Evolutionary conservation across 169 alveolate genomes (phyloP).

Genomic region (Theileria parva): DNA sequence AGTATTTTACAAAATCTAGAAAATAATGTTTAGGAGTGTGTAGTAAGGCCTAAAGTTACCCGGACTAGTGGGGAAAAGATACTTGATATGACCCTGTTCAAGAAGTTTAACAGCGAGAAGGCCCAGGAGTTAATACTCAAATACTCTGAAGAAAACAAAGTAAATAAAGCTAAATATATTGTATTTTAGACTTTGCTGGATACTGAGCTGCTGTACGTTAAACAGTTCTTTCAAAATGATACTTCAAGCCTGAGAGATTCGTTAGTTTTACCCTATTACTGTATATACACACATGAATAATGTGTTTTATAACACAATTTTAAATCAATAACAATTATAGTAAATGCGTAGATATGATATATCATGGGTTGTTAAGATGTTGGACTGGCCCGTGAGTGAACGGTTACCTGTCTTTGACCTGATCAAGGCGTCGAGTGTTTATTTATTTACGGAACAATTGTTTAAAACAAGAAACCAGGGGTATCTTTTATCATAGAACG

Average conservation of each 20-base stretch:
- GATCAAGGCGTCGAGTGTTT: slow-evolving; percentile 27
- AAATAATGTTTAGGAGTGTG: not conserved
- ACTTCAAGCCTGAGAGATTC: not conserved
- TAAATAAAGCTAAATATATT: not conserved
- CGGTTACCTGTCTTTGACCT: slow-evolving; percentile 57
- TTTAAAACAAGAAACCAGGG: slow-evolving; percentile 42
- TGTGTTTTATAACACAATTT: not conserved
- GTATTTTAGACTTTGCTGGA: slow-evolving; percentile 3
- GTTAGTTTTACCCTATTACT: not conserved
- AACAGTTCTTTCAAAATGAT: slow-evolving; percentile 9
- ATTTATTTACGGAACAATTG: slow-evolving; percentile 3
- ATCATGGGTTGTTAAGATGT: slow-evolving; percentile 36
- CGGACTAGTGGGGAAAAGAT: slow-evolving; percentile 5
- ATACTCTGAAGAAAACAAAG: slow-evolving; percentile 4
- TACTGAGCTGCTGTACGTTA: slow-evolving; percentile 23
- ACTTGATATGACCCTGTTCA: slow-evolving; percentile 41
- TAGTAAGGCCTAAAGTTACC: no score
- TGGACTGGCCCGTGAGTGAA: slow-evolving; percentile 56
- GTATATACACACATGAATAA: not conserved
- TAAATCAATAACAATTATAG: not conserved
- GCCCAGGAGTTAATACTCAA: slow-evolving; percentile 30
- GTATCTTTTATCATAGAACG: not conserved
- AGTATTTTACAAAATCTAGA: not conserved
- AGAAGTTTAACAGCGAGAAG: slow-evolving; percentile 37
- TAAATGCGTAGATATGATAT: slow-evolving; percentile 17